Conservation (phyloP, 768 basidiomycete genomes). For the Amanita polypyramis region DNA sequence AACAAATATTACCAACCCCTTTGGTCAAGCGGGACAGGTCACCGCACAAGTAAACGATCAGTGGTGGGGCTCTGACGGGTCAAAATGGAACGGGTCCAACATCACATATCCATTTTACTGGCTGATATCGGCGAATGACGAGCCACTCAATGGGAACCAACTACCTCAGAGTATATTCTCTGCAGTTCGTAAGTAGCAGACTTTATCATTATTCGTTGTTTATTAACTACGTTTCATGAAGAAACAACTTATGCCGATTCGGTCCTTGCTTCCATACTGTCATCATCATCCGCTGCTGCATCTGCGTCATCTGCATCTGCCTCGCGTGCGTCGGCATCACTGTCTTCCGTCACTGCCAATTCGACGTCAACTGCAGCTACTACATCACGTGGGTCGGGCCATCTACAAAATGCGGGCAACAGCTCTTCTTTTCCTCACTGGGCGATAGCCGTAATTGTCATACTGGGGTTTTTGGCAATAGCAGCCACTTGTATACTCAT, state of each 20-base stretch:
- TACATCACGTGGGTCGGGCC: conserved; percentile 21
- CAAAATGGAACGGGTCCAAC: conserved; percentile 37
- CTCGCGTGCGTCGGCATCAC: conserved; percentile 31
- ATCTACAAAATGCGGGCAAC: conserved; percentile 32
- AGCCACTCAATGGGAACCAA: conserved; percentile 45
- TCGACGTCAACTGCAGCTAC: conserved; percentile 12
- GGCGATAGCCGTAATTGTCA: conserved; percentile 87
- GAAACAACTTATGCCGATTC: conserved; percentile 73
- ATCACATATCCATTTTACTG: conserved; percentile 67
- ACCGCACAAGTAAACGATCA: conserved; percentile 56
- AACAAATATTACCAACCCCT: conserved; percentile 30
- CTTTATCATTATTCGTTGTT: background rate
- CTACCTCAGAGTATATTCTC: conserved; percentile 63
- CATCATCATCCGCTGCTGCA: conserved; percentile 26
- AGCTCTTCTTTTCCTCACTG: conserved; percentile 61
- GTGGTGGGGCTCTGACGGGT: conserved; percentile 58
- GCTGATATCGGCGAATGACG: conserved; percentile 56
- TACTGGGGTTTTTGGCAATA: conserved; percentile 79
- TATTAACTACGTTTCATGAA: conserved; percentile 17
- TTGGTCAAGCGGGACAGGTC: conserved; percentile 43
- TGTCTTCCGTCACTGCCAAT: conserved; percentile 28
- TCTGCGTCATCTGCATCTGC: conserved; percentile 21
- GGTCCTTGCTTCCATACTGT: conserved; percentile 46
- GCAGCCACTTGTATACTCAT: conserved; percentile 54
- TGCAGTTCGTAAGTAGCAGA: conserved; percentile 62